Evolutionary conservation across 202 grass and related monocot species (phyloP), one percentile per base, ranked within the genome.

Genomic region (Schoenoplectus triqueter): DNA sequence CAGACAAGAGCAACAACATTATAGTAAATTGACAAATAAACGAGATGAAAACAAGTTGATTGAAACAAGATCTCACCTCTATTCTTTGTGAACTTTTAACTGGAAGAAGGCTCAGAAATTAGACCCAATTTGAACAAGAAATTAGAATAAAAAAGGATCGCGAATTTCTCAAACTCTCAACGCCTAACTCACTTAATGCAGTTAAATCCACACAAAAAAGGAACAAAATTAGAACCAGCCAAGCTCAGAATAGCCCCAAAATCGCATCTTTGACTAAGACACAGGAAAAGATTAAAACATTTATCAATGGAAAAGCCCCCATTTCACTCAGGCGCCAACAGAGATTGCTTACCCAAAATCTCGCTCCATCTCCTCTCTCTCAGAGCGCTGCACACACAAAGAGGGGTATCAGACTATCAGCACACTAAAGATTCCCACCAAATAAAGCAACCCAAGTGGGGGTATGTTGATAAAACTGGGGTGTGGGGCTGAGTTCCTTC

Each of bases 401-500:
- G 51, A 62, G 70, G 46, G 84, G 72, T 51, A 74, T 85, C 84
- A 49, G 55, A 31, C 31, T 40, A 31, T 31, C 31, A 31, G 31
- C 64, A 31, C 72, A 86, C 72, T 78, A 78, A 71, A 83, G 81
- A 83, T 83, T 70, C 81, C 65, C 65, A 71, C 31, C 70, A 75
- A 68, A 86, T 65, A 79, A 86, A 78, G 72, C 55, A 79, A 86
- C 41, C 15, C 72, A 46, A 83, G 81, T 83, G 81, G 81, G 81
- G 10, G 10, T 68, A 64, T 40, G 22, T 61, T 15, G 63, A 66
- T 52, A 47, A 75, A 75, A 75, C 49, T 82, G 62, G 21, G 20
- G 2, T 22, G 47, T 54, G 79, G 47, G 45, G 20, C 47, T 46
- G 4, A 39, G 21, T 66, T 18, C 46, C 46, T 31, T 31, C 67